Base-by-base conservation (phyloP, 78 protist species). In the slime mould (Dictyostelium discoideum) region DNA sequence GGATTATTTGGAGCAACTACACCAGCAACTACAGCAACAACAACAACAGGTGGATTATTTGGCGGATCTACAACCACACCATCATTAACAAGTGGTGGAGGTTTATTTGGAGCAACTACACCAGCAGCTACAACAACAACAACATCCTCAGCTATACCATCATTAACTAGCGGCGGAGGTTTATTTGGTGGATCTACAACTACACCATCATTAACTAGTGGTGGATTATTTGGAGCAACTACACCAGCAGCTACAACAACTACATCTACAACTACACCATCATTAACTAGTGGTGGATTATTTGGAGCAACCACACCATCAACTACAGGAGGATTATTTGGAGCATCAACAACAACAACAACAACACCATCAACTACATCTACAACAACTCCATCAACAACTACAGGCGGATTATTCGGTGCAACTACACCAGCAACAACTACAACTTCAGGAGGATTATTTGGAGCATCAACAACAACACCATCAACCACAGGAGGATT, bases 301-400 rank as follows among this genome's bases (percentile, higher is more conserved):
- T 73, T 73, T 46, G 84, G 92, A 5, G 24, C 77, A 8, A 40
- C 77, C 14, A 40, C 92, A 3, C 46, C 94, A n/a, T 2, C 87
- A 89, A n/a, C 94, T 44, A 5, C 87, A 89, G 90, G 90, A n/a
- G 78, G 63, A 44, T 74, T 50, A 86, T 74, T 74, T 24, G 84
- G 83, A 22, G 77, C 85, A 46, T 24, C 85, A 46, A 44, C 83
- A 20, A 3, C 74, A 72, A 10, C 90, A 44, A 24, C 84, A 46
- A 44, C 85, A 46, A 44, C 83, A 20, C 16, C 74, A 72, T 22
- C 90, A 44, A 24, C 84, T 2, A 18, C 92, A 72, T 5, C 84
- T 0, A 37, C 86, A 63, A 57, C 86, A 10, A 1, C 78, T 8
- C 20, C 92, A 29, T 8, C 94, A 60, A 3, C 81, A 7, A 32